Evolutionary conservation across 805 yeast species (phyloP), one percentile per base, ranked within the genome.

Genomic region (Candida ponderosae): DNA sequence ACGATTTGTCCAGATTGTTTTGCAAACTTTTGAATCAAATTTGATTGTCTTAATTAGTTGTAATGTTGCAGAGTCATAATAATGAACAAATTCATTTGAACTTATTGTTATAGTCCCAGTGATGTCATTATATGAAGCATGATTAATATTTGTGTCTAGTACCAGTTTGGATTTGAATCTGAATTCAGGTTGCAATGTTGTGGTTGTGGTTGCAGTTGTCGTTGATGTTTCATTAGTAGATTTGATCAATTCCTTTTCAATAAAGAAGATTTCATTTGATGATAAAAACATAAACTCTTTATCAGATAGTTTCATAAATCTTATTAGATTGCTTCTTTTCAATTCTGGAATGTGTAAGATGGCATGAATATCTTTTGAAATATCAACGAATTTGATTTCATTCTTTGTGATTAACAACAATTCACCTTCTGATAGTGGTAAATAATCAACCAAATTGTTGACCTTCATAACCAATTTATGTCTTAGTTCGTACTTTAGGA

Each of bases 391-490:
- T 38, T 51, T 51, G 4, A 40, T 36, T 16, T 44, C 46, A 18
- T 32, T 33, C 4, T 37, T 29, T 1, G 54, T 47, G 8, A 40
- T 37, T 6, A 52, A 32, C 5, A 52, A 18, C 28, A 52, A 14
- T 21, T 45, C 41, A 33, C 36, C 39, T 5, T 37, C 40, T 13
- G 38, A 20, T 28, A 54, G 36, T 2, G 51, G 47, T 5, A 42
- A 18, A 30, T 33, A 56, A n/a, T 51, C 51, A 5, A 57, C 39
- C 0, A 46, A 50, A 34, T 44, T 45, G 3, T 48, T 40, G n/a
- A 57, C 41, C 31, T 53, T 56, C 11, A 57, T 34, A 20, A 56
- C 45, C 15, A 57, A 35, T 27, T 44, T 47, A 26, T 57, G 56
- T 29, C 54, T 36, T 6, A 57, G 40, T 23, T 55, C 53, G 31